Conservation (phyloP, 192 early-diverging fungal genomes). For the Pilaira anomala region DNA sequence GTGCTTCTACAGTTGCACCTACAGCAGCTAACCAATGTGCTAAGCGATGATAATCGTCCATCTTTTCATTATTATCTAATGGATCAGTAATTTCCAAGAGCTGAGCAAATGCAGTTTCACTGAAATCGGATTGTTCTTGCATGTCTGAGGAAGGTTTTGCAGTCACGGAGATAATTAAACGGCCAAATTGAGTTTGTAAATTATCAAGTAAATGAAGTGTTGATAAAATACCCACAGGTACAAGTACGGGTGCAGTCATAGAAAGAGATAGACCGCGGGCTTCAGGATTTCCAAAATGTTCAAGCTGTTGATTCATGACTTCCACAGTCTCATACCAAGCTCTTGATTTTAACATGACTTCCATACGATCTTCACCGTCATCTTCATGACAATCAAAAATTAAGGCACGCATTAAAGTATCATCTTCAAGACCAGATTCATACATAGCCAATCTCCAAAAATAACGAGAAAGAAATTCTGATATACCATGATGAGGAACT, state of each 20-base stretch:
- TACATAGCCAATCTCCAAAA: conserved; percentile 36
- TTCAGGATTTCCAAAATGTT: conserved; percentile 7
- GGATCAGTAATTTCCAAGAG: conserved; percentile 15
- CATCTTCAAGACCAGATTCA: conserved; percentile 25
- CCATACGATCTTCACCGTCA: conserved; percentile 31
- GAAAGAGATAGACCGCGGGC: conserved; percentile 15
- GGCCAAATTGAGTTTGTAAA: conserved; percentile 25
- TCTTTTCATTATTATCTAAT: not conserved
- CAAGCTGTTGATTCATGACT: conserved; percentile 28
- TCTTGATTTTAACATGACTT: conserved; percentile 20
- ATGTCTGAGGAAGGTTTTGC: not conserved
- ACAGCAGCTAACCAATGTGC: conserved; percentile 31
- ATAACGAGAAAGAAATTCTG: conserved; percentile 17
- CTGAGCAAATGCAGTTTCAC: conserved; percentile 23
- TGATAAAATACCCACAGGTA: conserved; percentile 33
- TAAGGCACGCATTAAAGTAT: conserved; percentile 18
- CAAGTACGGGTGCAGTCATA: conserved; percentile 24
- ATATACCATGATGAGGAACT: conserved; percentile 15
- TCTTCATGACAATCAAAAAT: conserved; percentile 30
- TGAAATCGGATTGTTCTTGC: conserved; percentile 20
- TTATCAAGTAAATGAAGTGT: conserved; percentile 30
- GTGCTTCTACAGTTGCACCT: conserved; percentile 34
- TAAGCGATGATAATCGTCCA: conserved; percentile 9
- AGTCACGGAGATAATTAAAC: conserved; percentile 23
- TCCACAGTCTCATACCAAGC: conserved; percentile 33